phyloP scores from a whole-genome alignment of 345 rosid species.

The Cardiospermum halicacabum region DNA sequence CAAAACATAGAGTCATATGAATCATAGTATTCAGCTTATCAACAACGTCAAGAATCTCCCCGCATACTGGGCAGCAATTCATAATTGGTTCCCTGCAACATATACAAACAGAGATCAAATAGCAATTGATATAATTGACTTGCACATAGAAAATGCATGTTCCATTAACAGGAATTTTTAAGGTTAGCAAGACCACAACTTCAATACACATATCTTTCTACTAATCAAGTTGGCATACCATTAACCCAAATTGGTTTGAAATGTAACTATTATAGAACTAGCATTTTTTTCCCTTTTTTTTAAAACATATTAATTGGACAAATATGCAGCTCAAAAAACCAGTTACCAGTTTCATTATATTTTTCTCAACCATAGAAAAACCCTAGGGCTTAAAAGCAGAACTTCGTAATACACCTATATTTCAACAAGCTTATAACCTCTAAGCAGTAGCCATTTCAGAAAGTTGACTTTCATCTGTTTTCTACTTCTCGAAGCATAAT shows the following conservation, averaged over 20 bases:
- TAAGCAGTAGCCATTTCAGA: no score
- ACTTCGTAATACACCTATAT: no score
- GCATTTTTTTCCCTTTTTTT: background rate
- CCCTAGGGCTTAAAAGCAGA: no score
- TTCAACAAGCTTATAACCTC: no score
- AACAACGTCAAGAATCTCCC: slow-evolving; percentile 62
- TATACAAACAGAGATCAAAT: slow-evolving; percentile 6
- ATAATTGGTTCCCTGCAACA: slow-evolving; percentile 69
- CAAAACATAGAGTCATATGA: slow-evolving; percentile 89
- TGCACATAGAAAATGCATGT: background rate
- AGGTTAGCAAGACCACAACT: background rate
- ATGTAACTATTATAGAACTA: background rate
- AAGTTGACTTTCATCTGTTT: no score
- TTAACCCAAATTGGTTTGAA: background rate
- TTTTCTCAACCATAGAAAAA: no score
- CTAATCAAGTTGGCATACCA: background rate
- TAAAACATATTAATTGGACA: background rate
- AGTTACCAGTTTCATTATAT: no score
- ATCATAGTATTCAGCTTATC: slow-evolving; percentile 80
- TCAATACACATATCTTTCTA: background rate
- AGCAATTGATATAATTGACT: background rate
- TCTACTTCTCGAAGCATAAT: no score
- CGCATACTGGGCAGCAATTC: slow-evolving; percentile 85
- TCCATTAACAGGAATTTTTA: background rate
- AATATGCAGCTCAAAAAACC: background rate